A percentile compares a stretch with the other conserved stretches of the same genome.
Evolutionary conservation across 148 eudicot genomes (phyloP).

Genomic region (Pouteria glomerata): DNA sequence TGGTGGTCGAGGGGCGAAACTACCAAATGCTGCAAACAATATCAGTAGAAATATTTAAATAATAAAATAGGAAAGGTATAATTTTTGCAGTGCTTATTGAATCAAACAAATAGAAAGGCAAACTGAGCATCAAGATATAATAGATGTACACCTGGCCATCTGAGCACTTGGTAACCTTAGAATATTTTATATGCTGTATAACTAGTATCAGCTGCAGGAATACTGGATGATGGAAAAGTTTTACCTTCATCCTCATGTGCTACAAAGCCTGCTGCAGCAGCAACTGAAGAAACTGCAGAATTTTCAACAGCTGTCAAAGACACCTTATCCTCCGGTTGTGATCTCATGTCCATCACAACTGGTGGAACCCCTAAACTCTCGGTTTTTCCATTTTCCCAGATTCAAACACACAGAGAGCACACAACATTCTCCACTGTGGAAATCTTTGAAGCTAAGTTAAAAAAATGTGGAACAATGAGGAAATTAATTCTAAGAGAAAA

Average conservation of each 20-base stretch:
- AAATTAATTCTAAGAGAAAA: too few relatives aligned
- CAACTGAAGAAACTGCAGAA: conserved; percentile 7
- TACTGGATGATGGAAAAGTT: conserved; percentile 13
- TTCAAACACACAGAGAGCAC: neutral
- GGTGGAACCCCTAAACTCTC: conserved; percentile 9
- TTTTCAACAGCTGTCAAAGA: neutral
- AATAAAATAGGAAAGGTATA: neutral
- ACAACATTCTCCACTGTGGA: neutral
- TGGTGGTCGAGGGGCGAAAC: conserved; percentile 35
- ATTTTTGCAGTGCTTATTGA: neutral
- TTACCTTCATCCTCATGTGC: conserved; percentile 18
- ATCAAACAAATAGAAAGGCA: neutral
- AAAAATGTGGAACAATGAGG: too few relatives aligned
- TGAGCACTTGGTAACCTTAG: conserved; percentile 29
- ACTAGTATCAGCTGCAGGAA: conserved; percentile 18
- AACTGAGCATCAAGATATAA: neutral
- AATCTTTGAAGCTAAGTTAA: too few relatives aligned
- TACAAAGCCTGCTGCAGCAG: neutral
- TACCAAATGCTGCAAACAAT: conserved; percentile 44
- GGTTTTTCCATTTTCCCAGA: conserved; percentile 18
- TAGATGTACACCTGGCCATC: conserved; percentile 39
- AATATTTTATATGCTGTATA: conserved; percentile 28
- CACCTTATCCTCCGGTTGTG: conserved; percentile 12
- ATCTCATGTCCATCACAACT: conserved; percentile 4
- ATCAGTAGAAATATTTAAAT: neutral